Conservation (phyloP, 2,329 filamentous ascomycete genomes). For the Neopestalotiopsis sp. region DNA sequence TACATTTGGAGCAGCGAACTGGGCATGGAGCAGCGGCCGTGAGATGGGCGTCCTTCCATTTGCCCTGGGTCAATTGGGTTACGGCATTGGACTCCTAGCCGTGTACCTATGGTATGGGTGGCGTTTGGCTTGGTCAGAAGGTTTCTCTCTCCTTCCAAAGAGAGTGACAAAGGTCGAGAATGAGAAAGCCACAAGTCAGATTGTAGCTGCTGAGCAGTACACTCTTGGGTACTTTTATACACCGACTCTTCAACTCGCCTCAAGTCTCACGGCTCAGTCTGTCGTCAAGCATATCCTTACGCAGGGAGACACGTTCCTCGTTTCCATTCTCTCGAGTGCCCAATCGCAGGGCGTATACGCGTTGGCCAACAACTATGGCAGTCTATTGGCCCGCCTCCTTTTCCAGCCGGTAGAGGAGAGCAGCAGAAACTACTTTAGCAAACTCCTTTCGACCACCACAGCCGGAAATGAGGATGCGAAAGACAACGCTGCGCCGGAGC, state of each 20-base stretch:
- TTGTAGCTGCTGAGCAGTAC: slow-evolving; percentile 42
- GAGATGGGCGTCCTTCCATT: slow-evolving; percentile 84
- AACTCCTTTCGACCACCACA: slow-evolving; percentile 62
- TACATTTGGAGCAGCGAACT: slow-evolving; percentile 75
- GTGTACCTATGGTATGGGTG: slow-evolving; percentile 73
- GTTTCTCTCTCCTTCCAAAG: slow-evolving; percentile 72
- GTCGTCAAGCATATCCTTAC: slow-evolving; percentile 92
- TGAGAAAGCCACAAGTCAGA: background rate
- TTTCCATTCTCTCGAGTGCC: slow-evolving; percentile 78
- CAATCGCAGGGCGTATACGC: slow-evolving; percentile 90
- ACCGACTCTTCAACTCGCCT: slow-evolving; percentile 73
- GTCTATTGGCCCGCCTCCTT: slow-evolving; percentile 83
- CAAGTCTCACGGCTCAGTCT: slow-evolving; percentile 87
- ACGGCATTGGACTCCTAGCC: slow-evolving; percentile 70
- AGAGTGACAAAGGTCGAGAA: slow-evolving; percentile 37
- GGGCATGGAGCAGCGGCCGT: slow-evolving; percentile 56
- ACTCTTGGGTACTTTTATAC: slow-evolving; percentile 68
- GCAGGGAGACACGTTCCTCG: slow-evolving; percentile 90
- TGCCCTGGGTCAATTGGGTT: slow-evolving; percentile 82
- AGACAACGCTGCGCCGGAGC: background rate
- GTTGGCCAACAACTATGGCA: slow-evolving; percentile 92
- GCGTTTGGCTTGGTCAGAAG: slow-evolving; percentile 57
- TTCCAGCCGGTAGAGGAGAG: slow-evolving; percentile 97
- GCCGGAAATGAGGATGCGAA: slow-evolving; percentile 25
- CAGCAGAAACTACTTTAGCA: slow-evolving; percentile 87